A percentile compares a stretch with the other conserved stretches of the same genome.
phyloP scores from a whole-genome alignment of 306 rosid genomes.

The Senna tora region DNA sequence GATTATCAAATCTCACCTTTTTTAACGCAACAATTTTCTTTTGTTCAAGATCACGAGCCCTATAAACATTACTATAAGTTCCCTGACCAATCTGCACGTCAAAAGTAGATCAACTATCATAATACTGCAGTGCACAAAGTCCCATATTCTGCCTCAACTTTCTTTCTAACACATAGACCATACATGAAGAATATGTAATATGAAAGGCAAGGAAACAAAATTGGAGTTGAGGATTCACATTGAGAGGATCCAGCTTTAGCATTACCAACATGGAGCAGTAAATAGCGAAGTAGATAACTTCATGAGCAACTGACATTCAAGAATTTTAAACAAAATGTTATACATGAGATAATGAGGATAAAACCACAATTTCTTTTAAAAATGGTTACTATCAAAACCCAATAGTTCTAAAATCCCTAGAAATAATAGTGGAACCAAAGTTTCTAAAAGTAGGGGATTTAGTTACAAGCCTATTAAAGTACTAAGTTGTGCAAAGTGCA shows the following conservation, averaged over 20 bases:
- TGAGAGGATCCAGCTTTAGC: not conserved
- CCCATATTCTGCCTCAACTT: slow-evolving; percentile 24
- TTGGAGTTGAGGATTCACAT: not conserved
- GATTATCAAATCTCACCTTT: slow-evolving; percentile 56
- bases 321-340: not conserved
- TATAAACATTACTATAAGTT: slow-evolving; percentile 55
- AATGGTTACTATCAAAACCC: not conserved
- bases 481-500: not conserved
- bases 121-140: not conserved
- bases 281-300: slow-evolving; percentile 17
- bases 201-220: not conserved
- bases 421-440: not conserved
- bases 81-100: slow-evolving; percentile 56
- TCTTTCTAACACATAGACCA: not conserved
- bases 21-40: slow-evolving; percentile 52
- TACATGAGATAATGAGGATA: slow-evolving; percentile 1
- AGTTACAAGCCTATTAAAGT: not conserved
- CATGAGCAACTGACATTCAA: slow-evolving; percentile 28
- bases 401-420: not conserved
- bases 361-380: not conserved
- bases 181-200: slow-evolving; percentile 7
- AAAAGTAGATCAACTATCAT: slow-evolving; percentile 12
- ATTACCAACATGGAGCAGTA: not conserved
- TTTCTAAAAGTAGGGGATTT: not conserved
- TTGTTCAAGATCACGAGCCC: slow-evolving; percentile 50